Base-by-base conservation (phyloP, 116 monocot species). In the Posidonia oceanica region DNA sequence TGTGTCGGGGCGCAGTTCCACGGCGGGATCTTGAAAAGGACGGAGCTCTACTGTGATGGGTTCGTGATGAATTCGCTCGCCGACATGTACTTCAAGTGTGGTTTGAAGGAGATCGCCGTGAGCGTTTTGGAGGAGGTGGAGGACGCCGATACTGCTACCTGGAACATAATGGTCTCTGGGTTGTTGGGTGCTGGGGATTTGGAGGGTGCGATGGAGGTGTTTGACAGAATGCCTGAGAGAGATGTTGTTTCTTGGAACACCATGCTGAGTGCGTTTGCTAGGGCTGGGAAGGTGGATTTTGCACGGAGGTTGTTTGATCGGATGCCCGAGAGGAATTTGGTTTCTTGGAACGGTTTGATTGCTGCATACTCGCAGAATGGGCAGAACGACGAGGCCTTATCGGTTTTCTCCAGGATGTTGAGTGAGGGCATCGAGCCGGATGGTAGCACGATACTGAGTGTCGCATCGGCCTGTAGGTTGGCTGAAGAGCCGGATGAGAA, bases 181-280 rank as follows among this genome's bases (percentile, higher is more conserved):
- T 38, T 83, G 39, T 14, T 83, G 66, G 54, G 22, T n/a, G 51
- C 51, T 3, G 83, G 70, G 1, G 79, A 79, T 65, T 21, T 74
- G 61, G 36, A 5, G 4, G 14, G 53, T 1, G 79, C 79, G 36
- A n/a, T 39, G 73, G 59, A 63, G 10, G 0, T 83, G 69, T 83
- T 83, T 57, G 70, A 75, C 59, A 52, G 40, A 8, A 83, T 83
- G 79, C 83, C 70, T 11, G 39, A 66, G 10, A 72, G 79, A 21
- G 83, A 79, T 52, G 79, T 79, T 11, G 83, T 79, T 15, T 79
- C 83, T 14, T 83, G 76, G 76, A 79, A 83, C 66, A 79, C 78
- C 0, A 48, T 78, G 56, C 20, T 78, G 36, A 82, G 74, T 36
- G 78, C 75, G 7, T 64, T 78, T 11, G 72, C 75, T 17, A 75